phyloP scores from a whole-genome alignment of 768 basidiomycete genomes.

The Serendipita vermifera region DNA sequence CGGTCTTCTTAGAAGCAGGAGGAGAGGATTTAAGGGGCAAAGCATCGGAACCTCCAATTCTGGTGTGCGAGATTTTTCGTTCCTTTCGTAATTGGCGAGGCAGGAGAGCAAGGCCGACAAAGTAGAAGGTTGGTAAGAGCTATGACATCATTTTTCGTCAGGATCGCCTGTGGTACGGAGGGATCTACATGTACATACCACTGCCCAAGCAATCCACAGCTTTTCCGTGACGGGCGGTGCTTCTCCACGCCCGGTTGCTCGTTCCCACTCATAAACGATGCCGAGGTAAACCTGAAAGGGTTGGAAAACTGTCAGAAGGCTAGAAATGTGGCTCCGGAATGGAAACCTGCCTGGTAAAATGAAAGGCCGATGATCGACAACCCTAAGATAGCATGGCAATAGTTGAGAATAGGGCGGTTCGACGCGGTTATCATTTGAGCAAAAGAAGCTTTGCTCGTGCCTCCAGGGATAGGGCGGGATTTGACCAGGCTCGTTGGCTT shows the following conservation, averaged over 20 bases:
- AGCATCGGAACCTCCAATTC: neutral
- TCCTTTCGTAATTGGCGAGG: conserved; percentile 39
- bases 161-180: conserved; percentile 6
- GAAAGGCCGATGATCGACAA: conserved; percentile 37
- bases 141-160: conserved; percentile 16
- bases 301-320: neutral
- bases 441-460: conserved; percentile 11
- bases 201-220: conserved; percentile 37
- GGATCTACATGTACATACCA: conserved; percentile 25
- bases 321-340: too few species aligned
- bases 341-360: conserved; percentile 40
- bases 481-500: too few species aligned
- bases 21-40: neutral
- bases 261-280: conserved; percentile 35
- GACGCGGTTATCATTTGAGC: neutral
- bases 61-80: conserved; percentile 10
- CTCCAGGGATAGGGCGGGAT: conserved; percentile 15
- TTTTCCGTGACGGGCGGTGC: conserved; percentile 26
- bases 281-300: conserved; percentile 9
- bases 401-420: conserved; percentile 41
- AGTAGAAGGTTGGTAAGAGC: conserved; percentile 36
- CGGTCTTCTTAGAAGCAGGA: neutral
- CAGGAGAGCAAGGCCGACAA: conserved; percentile 31
- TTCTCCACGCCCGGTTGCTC: conserved; percentile 30
- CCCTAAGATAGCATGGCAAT: conserved; percentile 43